phyloP scores from a whole-genome alignment of 2,329 filamentous ascomycete genomes.

The Taxawa tesnikishii region DNA sequence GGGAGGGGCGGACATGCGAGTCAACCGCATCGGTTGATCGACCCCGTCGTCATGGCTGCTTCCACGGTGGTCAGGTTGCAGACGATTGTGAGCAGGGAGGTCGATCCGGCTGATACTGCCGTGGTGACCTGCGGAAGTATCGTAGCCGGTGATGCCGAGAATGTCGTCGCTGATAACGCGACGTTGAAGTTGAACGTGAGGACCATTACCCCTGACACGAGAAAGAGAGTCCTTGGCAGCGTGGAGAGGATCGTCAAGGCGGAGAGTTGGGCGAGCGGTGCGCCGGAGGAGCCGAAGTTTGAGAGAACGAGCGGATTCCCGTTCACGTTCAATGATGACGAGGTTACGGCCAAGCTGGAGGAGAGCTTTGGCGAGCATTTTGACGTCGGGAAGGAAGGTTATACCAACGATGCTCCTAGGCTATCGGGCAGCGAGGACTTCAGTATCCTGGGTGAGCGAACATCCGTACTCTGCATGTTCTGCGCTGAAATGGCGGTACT shows the following conservation, averaged over 20 bases:
- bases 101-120: conserved; percentile 39
- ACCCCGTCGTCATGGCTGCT: conserved; percentile 47
- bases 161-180: conserved; percentile 45
- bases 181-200: conserved; percentile 44
- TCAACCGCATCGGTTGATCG: conserved; percentile 42
- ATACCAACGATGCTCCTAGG: conserved; percentile 27
- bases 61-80: conserved; percentile 46
- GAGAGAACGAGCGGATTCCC: conserved; percentile 31
- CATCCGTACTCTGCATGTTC: background rate
- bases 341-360: conserved; percentile 29
- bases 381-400: conserved; percentile 16
- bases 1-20: conserved; percentile 48
- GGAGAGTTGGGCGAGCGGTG: conserved; percentile 39
- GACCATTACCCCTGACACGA: conserved; percentile 31
- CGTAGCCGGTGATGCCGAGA: conserved; percentile 48
- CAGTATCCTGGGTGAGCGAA: conserved; percentile 34
- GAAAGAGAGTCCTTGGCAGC: conserved; percentile 33
- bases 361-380: conserved; percentile 36
- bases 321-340: conserved; percentile 39
- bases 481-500: conserved; percentile 5
- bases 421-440: conserved; percentile 47
- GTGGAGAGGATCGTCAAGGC: conserved; percentile 43
- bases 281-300: conserved; percentile 30
- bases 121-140: conserved; percentile 48
- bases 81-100: conserved; percentile 44